Percentiles rank a stretch among this genome's conserved stretches.
Conservation (phyloP, 139 green algal genomes). For the Axilococcus clingmanii region DNA sequence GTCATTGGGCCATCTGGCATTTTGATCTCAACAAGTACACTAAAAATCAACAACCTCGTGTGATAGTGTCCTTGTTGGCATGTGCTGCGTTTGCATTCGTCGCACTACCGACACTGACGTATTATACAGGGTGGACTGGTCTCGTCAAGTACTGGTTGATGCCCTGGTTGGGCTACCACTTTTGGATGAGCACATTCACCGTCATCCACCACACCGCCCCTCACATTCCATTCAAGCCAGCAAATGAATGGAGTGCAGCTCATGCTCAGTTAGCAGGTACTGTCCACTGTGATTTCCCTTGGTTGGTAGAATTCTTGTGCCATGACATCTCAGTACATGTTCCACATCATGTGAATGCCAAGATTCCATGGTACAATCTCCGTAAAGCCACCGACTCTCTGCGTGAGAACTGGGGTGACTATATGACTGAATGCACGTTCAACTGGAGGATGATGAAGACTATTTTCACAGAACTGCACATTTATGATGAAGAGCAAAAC, state of each 20-base stretch:
- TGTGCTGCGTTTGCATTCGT: conserved; percentile 52
- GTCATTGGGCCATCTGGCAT: conserved; percentile 86
- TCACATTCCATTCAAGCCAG: conserved; percentile 95
- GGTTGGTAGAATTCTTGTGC: conserved; percentile 86
- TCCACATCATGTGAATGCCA: conserved; percentile 87
- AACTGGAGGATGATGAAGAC: conserved; percentile 92
- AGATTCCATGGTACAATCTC: conserved; percentile 97
- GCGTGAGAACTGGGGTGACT: conserved; percentile 76
- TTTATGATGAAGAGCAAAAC: conserved; percentile 77
- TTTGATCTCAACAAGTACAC: conserved; percentile 83
- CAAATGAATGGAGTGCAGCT: conserved; percentile 80
- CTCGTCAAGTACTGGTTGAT: conserved; percentile 95
- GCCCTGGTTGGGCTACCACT: conserved; percentile 97
- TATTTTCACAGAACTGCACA: conserved; percentile 83
- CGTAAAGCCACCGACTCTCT: conserved; percentile 53
- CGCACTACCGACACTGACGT: conserved; percentile 59
- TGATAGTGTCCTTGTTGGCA: conserved; percentile 62
- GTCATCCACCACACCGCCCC: conserved; percentile 95
- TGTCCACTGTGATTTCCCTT: conserved; percentile 94
- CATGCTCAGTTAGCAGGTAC: conserved; percentile 85
- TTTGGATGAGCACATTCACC: conserved; percentile 98
- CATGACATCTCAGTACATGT: conserved; percentile 97
- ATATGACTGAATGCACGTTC: conserved; percentile 87
- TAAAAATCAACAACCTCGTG: conserved; percentile 64
- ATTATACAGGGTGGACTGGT: conserved; percentile 55